Evolutionary conservation across 768 basidiomycete species (phyloP).

Genomic region (Suillus spraguei): DNA sequence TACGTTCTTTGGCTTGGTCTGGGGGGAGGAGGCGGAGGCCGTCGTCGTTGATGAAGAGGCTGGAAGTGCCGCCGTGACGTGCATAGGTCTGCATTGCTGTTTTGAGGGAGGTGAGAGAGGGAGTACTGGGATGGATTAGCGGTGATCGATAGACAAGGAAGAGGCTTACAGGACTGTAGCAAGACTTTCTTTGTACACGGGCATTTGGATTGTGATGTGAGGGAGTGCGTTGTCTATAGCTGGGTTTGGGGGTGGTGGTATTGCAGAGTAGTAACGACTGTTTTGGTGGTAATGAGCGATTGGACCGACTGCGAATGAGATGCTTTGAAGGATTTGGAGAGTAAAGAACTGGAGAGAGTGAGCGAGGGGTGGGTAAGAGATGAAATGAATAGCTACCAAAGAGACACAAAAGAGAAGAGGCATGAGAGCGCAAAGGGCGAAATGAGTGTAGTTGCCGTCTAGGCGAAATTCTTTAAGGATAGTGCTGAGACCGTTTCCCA

Average conservation of each 20-base stretch:
- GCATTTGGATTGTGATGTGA: conserved; percentile 57
- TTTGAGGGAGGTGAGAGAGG: conserved; percentile 56
- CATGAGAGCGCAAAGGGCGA: conserved; percentile 40
- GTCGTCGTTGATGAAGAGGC: conserved; percentile 64
- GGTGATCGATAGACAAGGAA: conserved; percentile 3
- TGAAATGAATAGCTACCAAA: conserved; percentile 32
- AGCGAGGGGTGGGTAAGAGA: background rate
- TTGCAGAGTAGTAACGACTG: conserved; percentile 55
- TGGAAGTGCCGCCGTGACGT: conserved; percentile 62
- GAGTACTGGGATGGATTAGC: conserved; percentile 31
- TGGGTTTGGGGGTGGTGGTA: conserved; percentile 44
- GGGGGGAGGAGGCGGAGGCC: conserved; percentile 54
- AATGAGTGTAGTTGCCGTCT: conserved; percentile 46
- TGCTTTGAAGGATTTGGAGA: conserved; percentile 42
- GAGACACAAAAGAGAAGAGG: conserved; percentile 51
- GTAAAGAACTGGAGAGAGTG: conserved; percentile 39
- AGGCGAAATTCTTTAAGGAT: conserved; percentile 56
- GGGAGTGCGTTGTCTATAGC: conserved; percentile 46
- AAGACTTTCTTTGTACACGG: conserved; percentile 59
- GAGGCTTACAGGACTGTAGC: conserved; percentile 49
- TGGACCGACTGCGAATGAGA: conserved; percentile 48
- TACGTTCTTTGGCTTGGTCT: conserved; percentile 47
- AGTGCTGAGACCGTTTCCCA: conserved; percentile 63
- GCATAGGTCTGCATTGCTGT: conserved; percentile 66
- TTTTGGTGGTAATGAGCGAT: conserved; percentile 54